Evolutionary conservation across 495 filamentous ascomycete species (phyloP).

Genomic region (Penicillium angulare): DNA sequence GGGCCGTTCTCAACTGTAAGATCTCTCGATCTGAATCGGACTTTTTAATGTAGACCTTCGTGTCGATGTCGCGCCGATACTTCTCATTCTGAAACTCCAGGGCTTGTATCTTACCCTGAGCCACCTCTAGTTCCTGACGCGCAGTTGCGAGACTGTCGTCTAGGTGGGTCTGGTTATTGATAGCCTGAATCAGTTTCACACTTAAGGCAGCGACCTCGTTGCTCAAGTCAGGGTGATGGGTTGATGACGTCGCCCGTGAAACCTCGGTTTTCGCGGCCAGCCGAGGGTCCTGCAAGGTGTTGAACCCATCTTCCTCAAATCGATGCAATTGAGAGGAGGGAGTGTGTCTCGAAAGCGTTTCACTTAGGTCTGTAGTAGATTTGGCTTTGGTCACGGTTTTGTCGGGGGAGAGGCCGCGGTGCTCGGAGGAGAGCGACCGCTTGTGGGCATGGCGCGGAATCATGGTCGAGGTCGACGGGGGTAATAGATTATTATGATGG

Average conservation of each 20-base stretch:
- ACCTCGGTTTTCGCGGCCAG: slow-evolving; percentile 34
- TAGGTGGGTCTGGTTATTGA: slow-evolving; percentile 92
- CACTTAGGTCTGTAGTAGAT: slow-evolving; percentile 41
- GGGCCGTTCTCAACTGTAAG: slow-evolving; percentile 62
- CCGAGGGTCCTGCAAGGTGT: slow-evolving; percentile 52
- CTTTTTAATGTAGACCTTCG: slow-evolving; percentile 67
- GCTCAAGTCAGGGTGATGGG: slow-evolving; percentile 74
- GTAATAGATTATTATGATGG: slow-evolving; percentile 32
- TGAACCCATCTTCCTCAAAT: slow-evolving; percentile 42
- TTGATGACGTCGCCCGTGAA: slow-evolving; percentile 38
- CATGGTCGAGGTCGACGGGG: slow-evolving; percentile 43
- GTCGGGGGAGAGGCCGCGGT: slow-evolving; percentile 40
- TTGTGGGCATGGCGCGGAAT: slow-evolving; percentile 42
- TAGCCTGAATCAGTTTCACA: slow-evolving; percentile 93
- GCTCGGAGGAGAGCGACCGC: slow-evolving; percentile 43
- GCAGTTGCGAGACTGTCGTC: slow-evolving; percentile 85
- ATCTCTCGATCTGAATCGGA: slow-evolving; percentile 69
- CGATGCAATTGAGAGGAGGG: slow-evolving; percentile 2
- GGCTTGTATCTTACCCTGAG: slow-evolving; percentile 62
- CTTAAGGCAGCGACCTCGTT: slow-evolving; percentile 87
- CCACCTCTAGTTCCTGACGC: slow-evolving; percentile 77
- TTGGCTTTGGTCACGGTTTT: slow-evolving; percentile 42
- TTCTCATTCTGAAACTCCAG: slow-evolving; percentile 68
- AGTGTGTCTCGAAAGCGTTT: slow-evolving; percentile 17
- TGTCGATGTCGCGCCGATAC: slow-evolving; percentile 67